Base-by-base conservation (phyloP, 768 basidiomycete species). In the Paxillus involutus region DNA sequence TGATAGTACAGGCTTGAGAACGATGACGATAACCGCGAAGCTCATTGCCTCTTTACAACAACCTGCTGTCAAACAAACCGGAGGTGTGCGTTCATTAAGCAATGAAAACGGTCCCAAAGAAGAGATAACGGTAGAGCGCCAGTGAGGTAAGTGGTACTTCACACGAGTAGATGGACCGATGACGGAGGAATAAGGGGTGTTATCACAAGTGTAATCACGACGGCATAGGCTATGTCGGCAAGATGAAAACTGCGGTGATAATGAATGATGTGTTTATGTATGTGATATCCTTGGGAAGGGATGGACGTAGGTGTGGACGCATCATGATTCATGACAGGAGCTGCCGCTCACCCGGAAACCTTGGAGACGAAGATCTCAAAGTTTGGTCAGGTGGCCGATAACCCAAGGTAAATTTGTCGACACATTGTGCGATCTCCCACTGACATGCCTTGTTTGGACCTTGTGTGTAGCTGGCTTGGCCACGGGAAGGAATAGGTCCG, bases 381-480 rank as follows among this genome's bases (percentile, higher is more conserved):
- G 57, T 48, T 26, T 42, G 44, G 54, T 33, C 47, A 61, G 63
- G 55, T 63, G 46, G 45, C 1, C 46, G 11, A 56, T 57, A 64
- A 61, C 58, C 2, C 58, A 36, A 63, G 56, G 60, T 54, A 36
- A 51, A 11, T 17, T 19, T 33, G 44, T 45, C 32, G 32, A 46
- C 21, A n/a, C n/a, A 24, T 33, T 33, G n/a, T 46, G 10, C 5
- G 26, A 32, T 62, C 60, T 60, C 50, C 35, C 52, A 55, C 57
- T 57, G 55, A 53, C 61, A 62, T 36, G 51, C 59, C 55, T 52
- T 44, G 26, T 55, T 49, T 40, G 47, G 42, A 14, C 35, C 19
- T 44, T 49, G n/a, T n/a, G n/a, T n/a, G 53, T 29, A 41, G 48
- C 61, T 60, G 63, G 59, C 52, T 47, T 65, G 63, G 52, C 60